Percentiles rank a stretch among this genome's conserved stretches.
Evolutionary conservation across 1,284 basidiomycete genomes (phyloP).

Genomic region (Mycena citricolor): DNA sequence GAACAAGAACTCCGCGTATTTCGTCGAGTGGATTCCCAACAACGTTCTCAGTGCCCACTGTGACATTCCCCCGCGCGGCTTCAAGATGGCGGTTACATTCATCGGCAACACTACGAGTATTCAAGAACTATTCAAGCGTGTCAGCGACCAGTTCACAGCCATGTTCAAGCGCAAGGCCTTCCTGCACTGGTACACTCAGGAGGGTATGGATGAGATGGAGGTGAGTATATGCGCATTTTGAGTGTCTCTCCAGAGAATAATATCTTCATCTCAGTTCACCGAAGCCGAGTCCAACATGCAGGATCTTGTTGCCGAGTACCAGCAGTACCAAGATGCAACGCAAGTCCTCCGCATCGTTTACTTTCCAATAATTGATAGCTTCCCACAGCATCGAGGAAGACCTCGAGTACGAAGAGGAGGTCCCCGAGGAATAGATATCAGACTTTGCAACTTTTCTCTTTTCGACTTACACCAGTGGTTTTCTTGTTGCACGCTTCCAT

Average conservation of each 20-base stretch:
- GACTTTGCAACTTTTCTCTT: neutral
- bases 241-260: slow-evolving; percentile 18
- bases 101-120: slow-evolving; percentile 97
- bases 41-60: slow-evolving; percentile 96
- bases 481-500: too few relatives aligned
- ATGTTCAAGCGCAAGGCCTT: slow-evolving; percentile 99
- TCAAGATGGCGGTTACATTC: slow-evolving; percentile 97
- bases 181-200: slow-evolving; percentile 99
- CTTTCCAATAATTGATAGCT: neutral
- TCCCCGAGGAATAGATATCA: slow-evolving; percentile 19
- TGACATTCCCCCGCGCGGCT: slow-evolving; percentile 90
- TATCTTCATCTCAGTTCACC: slow-evolving; percentile 61
- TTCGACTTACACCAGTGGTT: too few relatives aligned
- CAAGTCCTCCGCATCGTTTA: slow-evolving; percentile 36
- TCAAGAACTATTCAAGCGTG: slow-evolving; percentile 97
- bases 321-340: slow-evolving; percentile 97
- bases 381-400: slow-evolving; percentile 18
- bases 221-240: slow-evolving; percentile 36
- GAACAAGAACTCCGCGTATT: slow-evolving; percentile 96
- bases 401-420: slow-evolving; percentile 23
- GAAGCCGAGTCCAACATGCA: slow-evolving; percentile 98
- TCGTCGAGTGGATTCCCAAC: slow-evolving; percentile 99
- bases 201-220: slow-evolving; percentile 99
- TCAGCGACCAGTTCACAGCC: slow-evolving; percentile 95
- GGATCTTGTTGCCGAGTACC: slow-evolving; percentile 91